These are phyloP conservation scores for Cercospora sp. DNA, from an alignment of 2,329 filamentous ascomycete genomes.

Conservation along the genomic window DNA sequence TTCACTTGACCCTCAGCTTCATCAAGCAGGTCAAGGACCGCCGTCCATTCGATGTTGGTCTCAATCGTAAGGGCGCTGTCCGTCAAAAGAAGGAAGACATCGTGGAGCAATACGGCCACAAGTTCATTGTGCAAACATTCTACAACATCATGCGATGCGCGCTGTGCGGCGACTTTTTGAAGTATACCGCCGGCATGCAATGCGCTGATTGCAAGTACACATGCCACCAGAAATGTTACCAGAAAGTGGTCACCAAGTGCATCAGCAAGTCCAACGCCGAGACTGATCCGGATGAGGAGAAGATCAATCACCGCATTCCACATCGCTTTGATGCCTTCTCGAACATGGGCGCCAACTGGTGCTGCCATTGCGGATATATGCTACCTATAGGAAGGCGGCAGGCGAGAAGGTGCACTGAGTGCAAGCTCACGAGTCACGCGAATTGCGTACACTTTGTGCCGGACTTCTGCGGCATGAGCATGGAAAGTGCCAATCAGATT, in stretches of 20 bases:
- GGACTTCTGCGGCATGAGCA: slow-evolving; percentile 99
- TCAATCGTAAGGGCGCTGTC: slow-evolving; percentile 92
- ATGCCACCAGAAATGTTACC: slow-evolving; percentile 96
- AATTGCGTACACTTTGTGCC: slow-evolving; percentile 92
- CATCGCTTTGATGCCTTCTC: slow-evolving; percentile 96
- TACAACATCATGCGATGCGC: slow-evolving; percentile 99
- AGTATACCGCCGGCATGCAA: slow-evolving; percentile 98
- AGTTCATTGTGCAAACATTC: slow-evolving; percentile 97
- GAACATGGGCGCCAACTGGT: slow-evolving; percentile 98
- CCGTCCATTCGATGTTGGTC: slow-evolving; percentile 79
- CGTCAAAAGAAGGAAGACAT: slow-evolving; percentile 97
- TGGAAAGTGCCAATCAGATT: slow-evolving; percentile 94
- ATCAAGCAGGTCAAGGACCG: slow-evolving; percentile 85
- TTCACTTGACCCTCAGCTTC: slow-evolving; percentile 89
- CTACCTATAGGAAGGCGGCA: slow-evolving; percentile 94
- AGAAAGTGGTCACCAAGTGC: slow-evolving; percentile 96
- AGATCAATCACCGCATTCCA: slow-evolving; percentile 98
- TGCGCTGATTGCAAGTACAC: slow-evolving; percentile 99
- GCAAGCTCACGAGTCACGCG: slow-evolving; percentile 84
- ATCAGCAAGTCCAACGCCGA: slow-evolving; percentile 99
- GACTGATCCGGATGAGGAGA: slow-evolving; percentile 96
- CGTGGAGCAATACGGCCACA: slow-evolving; percentile 98
- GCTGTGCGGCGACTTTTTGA: slow-evolving; percentile 95
- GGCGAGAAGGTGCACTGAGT: slow-evolving; percentile 92
- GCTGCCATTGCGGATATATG: slow-evolving; percentile 97